phyloP scores from a whole-genome alignment of 176 grass and related monocot species.

The Thalia dealbata region DNA sequence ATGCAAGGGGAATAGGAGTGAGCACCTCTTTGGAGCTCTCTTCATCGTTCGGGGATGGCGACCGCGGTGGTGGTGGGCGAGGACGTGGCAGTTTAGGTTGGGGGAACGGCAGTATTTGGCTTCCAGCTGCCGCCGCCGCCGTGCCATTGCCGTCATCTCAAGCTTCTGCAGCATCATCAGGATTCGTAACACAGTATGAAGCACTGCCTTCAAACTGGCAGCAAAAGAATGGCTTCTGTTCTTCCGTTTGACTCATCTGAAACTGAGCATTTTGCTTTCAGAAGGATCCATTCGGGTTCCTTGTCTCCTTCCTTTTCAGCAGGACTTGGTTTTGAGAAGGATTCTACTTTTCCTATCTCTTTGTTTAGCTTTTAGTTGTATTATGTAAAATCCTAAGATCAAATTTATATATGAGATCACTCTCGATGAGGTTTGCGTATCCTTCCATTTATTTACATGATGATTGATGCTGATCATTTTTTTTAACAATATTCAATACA shows the following conservation, averaged over 20 bases:
- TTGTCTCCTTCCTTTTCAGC: neutral
- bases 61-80: conserved; percentile 2
- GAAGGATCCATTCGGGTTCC: neutral
- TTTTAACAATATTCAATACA: no score
- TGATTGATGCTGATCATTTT: no score
- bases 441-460: no score
- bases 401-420: no score
- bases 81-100: conserved; percentile 21
- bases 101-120: conserved; percentile 20
- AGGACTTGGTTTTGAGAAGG: no score
- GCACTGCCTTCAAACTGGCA: neutral
- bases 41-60: neutral
- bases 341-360: no score
- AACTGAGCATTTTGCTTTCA: neutral
- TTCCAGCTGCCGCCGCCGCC: conserved; percentile 11
- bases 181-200: conserved; percentile 30
- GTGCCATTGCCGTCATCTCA: neutral
- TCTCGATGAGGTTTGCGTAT: no score
- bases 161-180: conserved; percentile 68
- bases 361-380: no score
- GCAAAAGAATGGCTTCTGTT: conserved; percentile 2
- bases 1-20: neutral
- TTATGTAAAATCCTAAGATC: no score
- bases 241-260: conserved; percentile 11
- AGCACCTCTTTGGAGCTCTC: neutral